These are phyloP conservation scores for Irpex sp. DNA, from an alignment of 1,284 basidiomycete species.

Conservation along the genomic window DNA sequence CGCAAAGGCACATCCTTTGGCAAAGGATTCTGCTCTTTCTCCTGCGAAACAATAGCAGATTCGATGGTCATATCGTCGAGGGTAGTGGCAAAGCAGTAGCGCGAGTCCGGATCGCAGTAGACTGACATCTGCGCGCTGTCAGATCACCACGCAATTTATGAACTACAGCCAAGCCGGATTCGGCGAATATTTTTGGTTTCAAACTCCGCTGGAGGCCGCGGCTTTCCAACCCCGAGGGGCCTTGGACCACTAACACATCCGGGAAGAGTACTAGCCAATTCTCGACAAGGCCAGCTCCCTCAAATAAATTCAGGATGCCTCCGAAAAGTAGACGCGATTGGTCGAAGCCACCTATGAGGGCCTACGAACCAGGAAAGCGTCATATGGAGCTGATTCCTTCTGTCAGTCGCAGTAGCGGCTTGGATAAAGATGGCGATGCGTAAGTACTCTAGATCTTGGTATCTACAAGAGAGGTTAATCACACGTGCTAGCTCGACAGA, in stretches of 20 bases:
- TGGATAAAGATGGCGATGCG: conserved; percentile 69
- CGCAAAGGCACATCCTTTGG: conserved; percentile 36
- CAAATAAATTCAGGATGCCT: not conserved
- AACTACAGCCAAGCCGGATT: not conserved
- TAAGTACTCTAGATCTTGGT: conserved; percentile 34
- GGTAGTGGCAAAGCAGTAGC: conserved; percentile 9
- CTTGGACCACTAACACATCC: not conserved
- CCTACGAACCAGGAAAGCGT: conserved; percentile 21
- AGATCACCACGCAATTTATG: not conserved
- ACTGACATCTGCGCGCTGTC: conserved; percentile 8
- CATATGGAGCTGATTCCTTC: conserved; percentile 62
- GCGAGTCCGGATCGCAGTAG: conserved; percentile 16
- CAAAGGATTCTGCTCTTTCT: not conserved
- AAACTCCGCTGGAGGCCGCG: not conserved
- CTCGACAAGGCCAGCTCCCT: not conserved
- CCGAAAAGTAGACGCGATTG: conserved; percentile 4
- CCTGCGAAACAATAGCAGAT: not conserved
- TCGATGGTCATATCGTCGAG: conserved; percentile 16
- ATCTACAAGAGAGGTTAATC: conserved; percentile 17
- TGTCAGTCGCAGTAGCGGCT: conserved; percentile 67
- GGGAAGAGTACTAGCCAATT: not conserved
- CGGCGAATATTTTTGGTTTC: not conserved
- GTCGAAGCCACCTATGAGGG: conserved; percentile 10
- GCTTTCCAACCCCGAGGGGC: not conserved
- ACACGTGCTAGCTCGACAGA: conserved; percentile 37